Conservation (phyloP, 2,329 filamentous ascomycete species). For the Ophiostoma sp. region DNA sequence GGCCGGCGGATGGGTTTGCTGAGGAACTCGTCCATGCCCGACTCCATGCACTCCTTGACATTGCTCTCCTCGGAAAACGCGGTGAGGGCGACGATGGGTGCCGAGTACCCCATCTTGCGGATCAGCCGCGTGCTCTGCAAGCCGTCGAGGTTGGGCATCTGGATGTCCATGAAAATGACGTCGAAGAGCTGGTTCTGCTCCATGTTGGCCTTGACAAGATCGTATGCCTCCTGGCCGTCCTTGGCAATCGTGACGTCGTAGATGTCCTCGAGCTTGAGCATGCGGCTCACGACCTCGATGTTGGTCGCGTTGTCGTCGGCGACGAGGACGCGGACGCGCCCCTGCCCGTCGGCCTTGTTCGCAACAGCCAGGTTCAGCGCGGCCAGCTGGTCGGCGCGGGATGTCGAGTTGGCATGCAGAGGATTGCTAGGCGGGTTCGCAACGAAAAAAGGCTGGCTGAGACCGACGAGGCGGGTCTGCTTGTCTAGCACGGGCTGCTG, state of each 20-base stretch:
- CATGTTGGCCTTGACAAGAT: conserved; percentile 79
- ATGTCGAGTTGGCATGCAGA: conserved; percentile 15
- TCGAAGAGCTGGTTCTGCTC: conserved; percentile 67
- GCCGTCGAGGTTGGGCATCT: conserved; percentile 91
- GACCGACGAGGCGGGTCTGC: conserved; percentile 71
- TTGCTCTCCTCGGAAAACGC: conserved; percentile 90
- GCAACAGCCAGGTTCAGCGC: conserved; percentile 61
- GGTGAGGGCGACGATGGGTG: conserved; percentile 84
- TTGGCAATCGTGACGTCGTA: conserved; percentile 85
- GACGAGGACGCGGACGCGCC: conserved; percentile 73
- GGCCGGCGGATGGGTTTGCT: conserved; percentile 72
- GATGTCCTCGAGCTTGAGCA: conserved; percentile 71
- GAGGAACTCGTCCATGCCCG: conserved; percentile 88
- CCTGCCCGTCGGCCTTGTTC: conserved; percentile 47
- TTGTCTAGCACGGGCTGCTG: conserved; percentile 50
- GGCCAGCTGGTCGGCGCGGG: conserved; percentile 53
- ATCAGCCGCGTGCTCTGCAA: conserved; percentile 81
- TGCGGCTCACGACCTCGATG: conserved; percentile 53
- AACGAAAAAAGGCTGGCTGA: conserved; percentile 77
- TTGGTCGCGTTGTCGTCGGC: conserved; percentile 64
- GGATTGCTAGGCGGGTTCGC: conserved; percentile 33
- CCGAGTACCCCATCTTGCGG: conserved; percentile 75
- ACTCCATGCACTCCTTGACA: conserved; percentile 77
- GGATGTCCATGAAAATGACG: conserved; percentile 92
- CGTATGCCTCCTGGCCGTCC: conserved; percentile 80